Evolutionary conservation across 1,284 basidiomycete species (phyloP), one percentile per base, ranked within the genome.

Genomic region (Austroboletus novae-zelandiae): DNA sequence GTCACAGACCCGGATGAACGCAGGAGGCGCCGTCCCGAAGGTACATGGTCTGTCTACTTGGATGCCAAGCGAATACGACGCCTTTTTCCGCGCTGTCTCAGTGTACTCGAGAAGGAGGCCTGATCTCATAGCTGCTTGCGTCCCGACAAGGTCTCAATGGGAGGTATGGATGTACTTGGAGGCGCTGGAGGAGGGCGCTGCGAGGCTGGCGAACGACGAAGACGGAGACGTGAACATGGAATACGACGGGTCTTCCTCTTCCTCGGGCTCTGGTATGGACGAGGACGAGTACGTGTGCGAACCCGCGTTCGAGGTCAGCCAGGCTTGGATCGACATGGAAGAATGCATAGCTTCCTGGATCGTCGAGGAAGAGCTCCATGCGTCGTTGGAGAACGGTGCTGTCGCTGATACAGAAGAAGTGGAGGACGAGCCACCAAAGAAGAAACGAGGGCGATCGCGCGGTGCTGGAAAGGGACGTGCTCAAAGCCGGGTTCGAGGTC

Each of bases 11-110:
- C 44, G 1, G 20, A 15, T 17, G 11, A 17, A 1, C n/a, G 5
- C 30, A 13, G 36, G 11, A 6, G 42, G 15, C 17, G 13, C n/a
- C 8, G 35, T 3, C 9, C 17, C 9, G 9, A 46, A 42, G 20
- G 29, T 20, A 14, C 27, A 36, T 8, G 9, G 42, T 0, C 20
- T 13, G 20, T 41, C 52, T 8, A 8, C 71, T 52, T 94, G 91
- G 91, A 80, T 81, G 5, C 60, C 74, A 0, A 55, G 67, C 8
- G 90, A 94, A 61, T 88, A 88, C 58, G 71, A 79, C 13, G 56
- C 62, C 0, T 91, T 94, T 69, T 93, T 91, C 61, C 84, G 80
- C 59, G 64, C 61, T 1, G 48, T 67, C 20, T 59, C 61, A 13
- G 53, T 62, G 10, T 40, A 65, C 47, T 71, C 70, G 1, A 53